A percentile compares a stretch with the other conserved stretches of the same genome.
Conservation (phyloP, 2,329 filamentous ascomycete genomes). For the Colletotrichum tanaceti region DNA sequence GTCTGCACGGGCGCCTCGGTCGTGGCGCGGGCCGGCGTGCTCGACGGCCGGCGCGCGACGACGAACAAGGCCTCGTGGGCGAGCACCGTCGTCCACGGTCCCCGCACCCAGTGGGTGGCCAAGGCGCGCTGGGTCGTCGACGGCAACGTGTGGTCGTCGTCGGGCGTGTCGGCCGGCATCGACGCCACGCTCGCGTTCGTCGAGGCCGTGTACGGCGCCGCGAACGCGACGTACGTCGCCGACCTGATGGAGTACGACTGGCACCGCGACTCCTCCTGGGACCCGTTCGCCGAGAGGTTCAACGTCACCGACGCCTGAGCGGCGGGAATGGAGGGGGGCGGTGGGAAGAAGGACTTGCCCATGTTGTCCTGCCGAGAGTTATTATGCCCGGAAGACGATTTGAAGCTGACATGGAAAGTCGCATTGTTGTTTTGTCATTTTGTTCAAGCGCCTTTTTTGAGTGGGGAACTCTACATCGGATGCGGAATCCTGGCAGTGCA, state of each 20-base stretch:
- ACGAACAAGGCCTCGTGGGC: constrained; percentile 66
- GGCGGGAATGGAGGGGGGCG: not conserved
- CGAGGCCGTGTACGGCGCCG: constrained; percentile 63
- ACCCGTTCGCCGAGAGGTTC: constrained; percentile 56
- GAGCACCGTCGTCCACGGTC: constrained; percentile 52
- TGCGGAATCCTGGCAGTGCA: no score
- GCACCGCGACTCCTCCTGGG: constrained; percentile 59
- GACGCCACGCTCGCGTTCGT: constrained; percentile 71
- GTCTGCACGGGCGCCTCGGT: constrained; percentile 68
- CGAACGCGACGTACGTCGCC: constrained; percentile 60
- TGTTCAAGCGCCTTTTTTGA: no score
- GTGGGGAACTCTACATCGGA: no score
- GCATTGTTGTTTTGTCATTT: no score
- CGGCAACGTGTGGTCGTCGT: constrained; percentile 69
- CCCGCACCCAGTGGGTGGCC: constrained; percentile 62
- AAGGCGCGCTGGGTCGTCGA: constrained; percentile 68
- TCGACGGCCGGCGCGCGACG: constrained; percentile 66
- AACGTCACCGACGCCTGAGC: constrained; percentile 21
- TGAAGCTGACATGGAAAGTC: no score
- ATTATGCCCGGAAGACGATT: no score
- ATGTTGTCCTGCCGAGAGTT: no score
- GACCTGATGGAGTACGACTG: constrained; percentile 69
- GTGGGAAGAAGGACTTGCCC: no score
- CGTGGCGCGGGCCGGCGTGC: constrained; percentile 61
- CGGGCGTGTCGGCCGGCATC: constrained; percentile 70